Evolutionary conservation across 2,329 filamentous ascomycete genomes (phyloP), one percentile per base, ranked within the genome.

Genomic region (Pseudovirgaria hyperparasitica): DNA sequence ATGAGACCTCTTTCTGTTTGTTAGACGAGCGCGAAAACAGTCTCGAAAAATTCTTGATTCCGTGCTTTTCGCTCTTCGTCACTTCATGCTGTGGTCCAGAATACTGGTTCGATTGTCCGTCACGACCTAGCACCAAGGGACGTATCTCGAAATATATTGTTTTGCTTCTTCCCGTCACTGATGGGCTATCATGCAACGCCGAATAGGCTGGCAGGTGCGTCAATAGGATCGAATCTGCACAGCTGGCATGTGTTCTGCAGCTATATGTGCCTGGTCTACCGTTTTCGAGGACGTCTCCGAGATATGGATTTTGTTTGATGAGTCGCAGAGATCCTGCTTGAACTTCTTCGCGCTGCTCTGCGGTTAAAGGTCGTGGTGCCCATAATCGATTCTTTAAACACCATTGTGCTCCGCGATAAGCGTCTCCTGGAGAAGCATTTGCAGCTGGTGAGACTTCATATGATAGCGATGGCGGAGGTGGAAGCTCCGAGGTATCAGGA

Each of bases 141-240:
- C 62, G 62, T 7, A 85, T 62, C 45, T 87, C 80, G 48, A 76
- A 87, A 62, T 86, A 87, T 27, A 77, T 65, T 0, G 59, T 70
- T 23, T 70, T 73, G 21, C 60, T 60, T 2, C 37, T 32, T 30
- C 60, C 64, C 2, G 56, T 63, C 5, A 65, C 50, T 0, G 76
- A 70, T 18, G 68, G 67, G 33, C 78, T 71, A 34, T 73, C 60
- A 23, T 55, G 52, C 2, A 68, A 65, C 2, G 63, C 60, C 23
- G 67, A 63, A 53, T 82, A 87, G 20, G 82, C 55, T 1, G 81
- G 80, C 18, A 81, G 66, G 31, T 74, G 75, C 9, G 68, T 72
- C 16, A 79, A 63, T 18, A 86, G 61, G 35, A 71, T 72, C 5
- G 67, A 64, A 40, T 87, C 81, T 23, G 45, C 46, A 33, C 57